Conservation (phyloP, 768 basidiomycete species). For the Lanmaoa rubissima region DNA sequence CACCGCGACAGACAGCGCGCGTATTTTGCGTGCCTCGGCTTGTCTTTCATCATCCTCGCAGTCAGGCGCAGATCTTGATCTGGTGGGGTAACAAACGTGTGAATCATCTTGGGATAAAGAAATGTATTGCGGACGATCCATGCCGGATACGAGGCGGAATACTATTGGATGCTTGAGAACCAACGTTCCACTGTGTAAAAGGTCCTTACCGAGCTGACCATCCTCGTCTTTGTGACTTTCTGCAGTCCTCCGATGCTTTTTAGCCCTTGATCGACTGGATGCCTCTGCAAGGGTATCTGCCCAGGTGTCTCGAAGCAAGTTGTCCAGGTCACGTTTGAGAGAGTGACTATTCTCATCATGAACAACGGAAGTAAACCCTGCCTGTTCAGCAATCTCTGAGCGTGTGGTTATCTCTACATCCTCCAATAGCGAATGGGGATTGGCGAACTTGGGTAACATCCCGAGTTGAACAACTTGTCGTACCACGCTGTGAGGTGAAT, state of each 20-base stretch:
- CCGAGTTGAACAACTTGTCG: neutral
- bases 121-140: constrained; percentile 33
- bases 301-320: constrained; percentile 25
- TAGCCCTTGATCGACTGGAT: neutral
- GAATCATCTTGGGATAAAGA: constrained; percentile 18
- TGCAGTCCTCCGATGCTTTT: constrained; percentile 6
- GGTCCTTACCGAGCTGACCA: neutral
- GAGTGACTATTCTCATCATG: constrained; percentile 8
- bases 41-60: constrained; percentile 45
- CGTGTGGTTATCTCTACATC: constrained; percentile 37
- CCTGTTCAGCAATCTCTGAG: constrained; percentile 24
- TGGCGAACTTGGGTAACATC: constrained; percentile 42
- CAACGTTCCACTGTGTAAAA: neutral
- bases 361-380: neutral
- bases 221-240: neutral
- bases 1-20: constrained; percentile 41
- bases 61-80: constrained; percentile 45
- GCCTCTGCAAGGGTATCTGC: constrained; percentile 5
- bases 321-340: constrained; percentile 24
- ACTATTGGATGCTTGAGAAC: constrained; percentile 26
- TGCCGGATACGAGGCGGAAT: constrained; percentile 49
- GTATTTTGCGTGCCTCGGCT: constrained; percentile 42
- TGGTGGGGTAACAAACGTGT: constrained; percentile 14
- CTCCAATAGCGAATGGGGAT: constrained; percentile 44
- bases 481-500: neutral